These are phyloP conservation scores for Umbelopsis sp. DNA, from an alignment of 192 early-diverging fungal genomes.

Conservation along the genomic window DNA sequence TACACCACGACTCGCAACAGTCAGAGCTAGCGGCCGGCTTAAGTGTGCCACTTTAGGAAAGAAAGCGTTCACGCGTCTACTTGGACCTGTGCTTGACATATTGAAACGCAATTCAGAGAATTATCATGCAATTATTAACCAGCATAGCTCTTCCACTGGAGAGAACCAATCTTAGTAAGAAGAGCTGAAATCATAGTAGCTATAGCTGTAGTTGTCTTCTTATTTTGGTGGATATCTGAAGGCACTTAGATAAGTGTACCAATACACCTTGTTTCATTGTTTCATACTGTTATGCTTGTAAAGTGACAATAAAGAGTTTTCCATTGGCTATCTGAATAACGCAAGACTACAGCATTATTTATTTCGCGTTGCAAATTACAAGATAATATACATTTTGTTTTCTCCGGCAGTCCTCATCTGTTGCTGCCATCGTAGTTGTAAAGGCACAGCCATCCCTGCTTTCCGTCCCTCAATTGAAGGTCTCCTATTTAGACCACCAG, in stretches of 20 bases:
- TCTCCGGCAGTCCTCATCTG: not conserved
- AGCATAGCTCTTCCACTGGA: slow-evolving; percentile 10
- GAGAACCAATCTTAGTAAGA: not conserved
- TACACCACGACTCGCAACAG: slow-evolving; percentile 89
- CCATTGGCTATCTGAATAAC: not conserved
- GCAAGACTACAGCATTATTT: not conserved
- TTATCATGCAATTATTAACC: slow-evolving; percentile 66
- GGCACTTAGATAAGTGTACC: not conserved
- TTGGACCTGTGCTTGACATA: slow-evolving; percentile 95
- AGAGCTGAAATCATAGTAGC: not conserved
- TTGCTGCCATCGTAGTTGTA: not conserved
- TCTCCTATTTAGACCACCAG: slow-evolving; percentile 7
- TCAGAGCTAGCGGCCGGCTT: slow-evolving; percentile 81
- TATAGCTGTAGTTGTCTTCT: not conserved
- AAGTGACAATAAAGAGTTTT: not conserved
- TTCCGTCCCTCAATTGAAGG: slow-evolving; percentile 14
- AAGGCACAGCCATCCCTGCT: not conserved
- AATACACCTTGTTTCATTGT: not conserved
- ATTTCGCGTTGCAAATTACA: not conserved
- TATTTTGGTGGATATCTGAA: not conserved
- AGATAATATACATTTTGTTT: not conserved
- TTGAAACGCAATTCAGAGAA: slow-evolving; percentile 93
- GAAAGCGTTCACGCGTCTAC: slow-evolving; percentile 91
- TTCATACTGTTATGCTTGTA: slow-evolving; percentile 3
- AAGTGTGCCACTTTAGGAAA: slow-evolving; percentile 97